Base-by-base conservation (phyloP, 805 yeast genomes). In the Hanseniaspora occidentalis region DNA sequence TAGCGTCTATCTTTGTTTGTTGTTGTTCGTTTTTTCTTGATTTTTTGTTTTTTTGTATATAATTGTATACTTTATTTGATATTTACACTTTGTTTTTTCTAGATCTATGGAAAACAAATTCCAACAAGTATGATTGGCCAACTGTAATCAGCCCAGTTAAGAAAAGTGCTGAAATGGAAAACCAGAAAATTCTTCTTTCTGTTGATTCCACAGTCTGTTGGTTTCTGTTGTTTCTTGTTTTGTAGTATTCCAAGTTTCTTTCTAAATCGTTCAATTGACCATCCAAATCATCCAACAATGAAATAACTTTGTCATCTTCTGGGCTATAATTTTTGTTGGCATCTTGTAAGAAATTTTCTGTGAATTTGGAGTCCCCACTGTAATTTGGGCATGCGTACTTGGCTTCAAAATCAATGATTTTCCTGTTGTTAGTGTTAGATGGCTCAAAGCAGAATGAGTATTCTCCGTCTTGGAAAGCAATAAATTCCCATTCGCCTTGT, bases 211-310 rank as follows among this genome's bases (percentile, higher is more conserved):
- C 85, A 29, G 86, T 79, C 40, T 40, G 80, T 75, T 84, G 92
- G 65, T 89, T 89, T 65, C 97, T 75, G 64, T 77, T 77, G 62
- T 84, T 89, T 66, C 98, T 79, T 10, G 94, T 78, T 62, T 78
- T 82, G 69, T 88, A 86, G 62, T 88, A 82, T 51, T 79, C 83
- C 56, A 89, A 64, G 29, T 77, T 66, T 48, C 70, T 70, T 50
- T 70, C 64, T 45, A 82, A 63, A 10, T 67, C 65, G 48, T 70
- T 72, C 53, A 81, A 66, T 51, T 79, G 79, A 6, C 55, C 50
- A 50, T 79, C 85, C 44, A 82, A 77, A 23, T 51, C 44, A 22
- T 41, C 41, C 11, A 23, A 7, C 18, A 41, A 6, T 4, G 22
- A 18, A 14, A 49, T 25, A 18, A 36, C 26, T 4, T 21, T 17